These are phyloP conservation scores for Massarina eburnea DNA, from an alignment of 2,329 filamentous ascomycete species.

Conservation along the genomic window DNA sequence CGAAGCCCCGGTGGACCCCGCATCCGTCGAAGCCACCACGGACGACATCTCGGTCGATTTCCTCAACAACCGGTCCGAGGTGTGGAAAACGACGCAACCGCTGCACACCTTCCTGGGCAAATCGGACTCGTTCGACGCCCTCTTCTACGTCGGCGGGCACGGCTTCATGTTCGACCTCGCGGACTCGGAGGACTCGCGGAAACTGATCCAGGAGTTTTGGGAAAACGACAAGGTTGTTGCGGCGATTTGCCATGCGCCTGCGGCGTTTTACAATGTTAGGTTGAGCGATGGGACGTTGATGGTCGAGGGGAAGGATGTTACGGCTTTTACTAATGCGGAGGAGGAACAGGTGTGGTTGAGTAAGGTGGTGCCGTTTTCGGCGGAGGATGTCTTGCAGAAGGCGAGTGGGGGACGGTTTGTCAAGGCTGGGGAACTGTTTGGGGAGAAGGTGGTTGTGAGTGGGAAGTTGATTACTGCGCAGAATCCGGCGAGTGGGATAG, in stretches of 20 bases:
- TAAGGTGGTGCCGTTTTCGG: constrained; percentile 59
- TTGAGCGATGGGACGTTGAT: constrained; percentile 54
- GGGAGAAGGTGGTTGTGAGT: constrained; percentile 46
- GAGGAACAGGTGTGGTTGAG: constrained; percentile 51
- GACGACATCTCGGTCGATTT: constrained; percentile 49
- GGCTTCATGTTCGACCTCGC: constrained; percentile 70
- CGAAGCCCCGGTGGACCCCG: constrained; percentile 41
- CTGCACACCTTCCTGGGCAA: constrained; percentile 60
- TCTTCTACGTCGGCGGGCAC: constrained; percentile 63
- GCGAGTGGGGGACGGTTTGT: constrained; percentile 57
- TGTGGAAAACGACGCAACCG: constrained; percentile 66
- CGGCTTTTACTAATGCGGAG: constrained; percentile 62
- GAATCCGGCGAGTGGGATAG: constrained; percentile 49
- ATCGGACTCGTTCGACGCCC: constrained; percentile 62
- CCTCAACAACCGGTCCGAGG: constrained; percentile 54
- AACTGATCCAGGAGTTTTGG: constrained; percentile 65
- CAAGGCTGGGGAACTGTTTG: constrained; percentile 56
- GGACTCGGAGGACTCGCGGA: constrained; percentile 57
- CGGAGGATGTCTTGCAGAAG: constrained; percentile 58
- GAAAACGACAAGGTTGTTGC: constrained; percentile 63
- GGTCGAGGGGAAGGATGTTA: constrained; percentile 59
- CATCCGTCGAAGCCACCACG: constrained; percentile 45
- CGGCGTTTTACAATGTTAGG: constrained; percentile 62
- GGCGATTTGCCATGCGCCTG: constrained; percentile 70
- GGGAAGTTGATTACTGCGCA: constrained; percentile 51